Percentiles rank a stretch among this genome's conserved stretches.
Conservation (phyloP, 495 filamentous ascomycete species). For the Chaetomidium leptoderma region DNA sequence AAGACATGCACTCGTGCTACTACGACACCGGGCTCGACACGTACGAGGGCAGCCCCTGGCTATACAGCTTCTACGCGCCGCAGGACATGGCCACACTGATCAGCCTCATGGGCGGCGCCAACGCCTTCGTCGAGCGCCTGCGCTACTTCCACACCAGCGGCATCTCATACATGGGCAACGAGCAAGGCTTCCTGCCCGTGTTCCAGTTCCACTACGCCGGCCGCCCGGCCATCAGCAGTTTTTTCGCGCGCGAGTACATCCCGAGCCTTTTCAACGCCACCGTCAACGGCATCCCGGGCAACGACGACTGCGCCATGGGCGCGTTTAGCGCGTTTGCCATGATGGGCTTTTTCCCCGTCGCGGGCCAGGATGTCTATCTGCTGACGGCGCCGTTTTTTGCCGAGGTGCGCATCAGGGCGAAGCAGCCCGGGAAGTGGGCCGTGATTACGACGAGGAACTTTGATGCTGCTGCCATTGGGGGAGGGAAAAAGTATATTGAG, state of each 20-base stretch:
- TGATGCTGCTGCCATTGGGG: constrained; percentile 53
- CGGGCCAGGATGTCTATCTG: constrained; percentile 70
- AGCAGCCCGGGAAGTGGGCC: constrained; percentile 42
- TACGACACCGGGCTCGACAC: constrained; percentile 60
- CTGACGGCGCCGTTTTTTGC: constrained; percentile 64
- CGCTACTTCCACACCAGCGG: constrained; percentile 60
- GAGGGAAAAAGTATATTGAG: constrained; percentile 58
- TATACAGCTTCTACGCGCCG: constrained; percentile 68
- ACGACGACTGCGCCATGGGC: constrained; percentile 75
- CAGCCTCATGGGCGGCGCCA: constrained; percentile 53
- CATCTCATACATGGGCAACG: constrained; percentile 68
- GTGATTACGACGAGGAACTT: constrained; percentile 57
- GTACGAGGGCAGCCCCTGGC: constrained; percentile 68
- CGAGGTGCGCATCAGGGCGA: constrained; percentile 52
- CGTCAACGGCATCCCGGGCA: constrained; percentile 62
- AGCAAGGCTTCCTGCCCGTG: constrained; percentile 66
- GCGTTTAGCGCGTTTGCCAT: constrained; percentile 64
- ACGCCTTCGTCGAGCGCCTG: constrained; percentile 55
- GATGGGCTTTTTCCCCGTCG: constrained; percentile 70
- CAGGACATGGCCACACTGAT: constrained; percentile 65
- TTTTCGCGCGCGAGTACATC: constrained; percentile 61
- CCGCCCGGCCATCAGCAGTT: constrained; percentile 58
- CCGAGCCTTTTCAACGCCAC: constrained; percentile 61
- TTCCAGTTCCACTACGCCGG: constrained; percentile 73
- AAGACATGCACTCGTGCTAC: constrained; percentile 45